phyloP scores from a whole-genome alignment of 208 protist genomes.

The Acanthamoeba culbertsoni region DNA sequence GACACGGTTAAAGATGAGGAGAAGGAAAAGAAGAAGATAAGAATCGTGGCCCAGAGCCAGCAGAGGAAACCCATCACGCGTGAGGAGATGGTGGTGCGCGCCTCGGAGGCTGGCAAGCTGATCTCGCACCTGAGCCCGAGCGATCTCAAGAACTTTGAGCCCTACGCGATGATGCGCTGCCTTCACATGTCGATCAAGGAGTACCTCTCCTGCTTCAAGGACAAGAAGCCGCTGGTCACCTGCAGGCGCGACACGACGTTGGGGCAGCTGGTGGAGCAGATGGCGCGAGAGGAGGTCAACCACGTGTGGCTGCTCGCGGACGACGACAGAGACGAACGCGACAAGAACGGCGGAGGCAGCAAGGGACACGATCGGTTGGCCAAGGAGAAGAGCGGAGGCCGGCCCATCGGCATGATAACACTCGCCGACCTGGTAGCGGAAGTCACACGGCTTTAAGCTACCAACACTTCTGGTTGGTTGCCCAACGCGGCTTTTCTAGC shows the following conservation, averaged over 20 bases:
- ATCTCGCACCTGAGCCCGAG: conserved; percentile 29
- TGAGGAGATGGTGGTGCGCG: conserved; percentile 6
- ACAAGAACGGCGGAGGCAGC: neutral
- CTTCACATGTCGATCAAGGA: conserved; percentile 51
- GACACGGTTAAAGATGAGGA: neutral
- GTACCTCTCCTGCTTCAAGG: conserved; percentile 32
- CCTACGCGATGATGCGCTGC: conserved; percentile 37
- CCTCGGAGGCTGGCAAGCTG: neutral
- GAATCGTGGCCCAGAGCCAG: neutral
- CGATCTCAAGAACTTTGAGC: conserved; percentile 34
- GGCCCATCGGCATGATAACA: conserved; percentile 32
- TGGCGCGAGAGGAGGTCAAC: conserved; percentile 32
- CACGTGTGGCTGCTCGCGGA: conserved; percentile 26
- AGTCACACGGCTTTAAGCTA: conserved; percentile 1
- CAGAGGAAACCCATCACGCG: neutral
- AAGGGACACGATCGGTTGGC: neutral
- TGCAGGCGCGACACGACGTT: conserved; percentile 26
- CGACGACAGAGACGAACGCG: neutral
- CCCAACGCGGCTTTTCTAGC: no score
- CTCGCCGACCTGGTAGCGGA: conserved; percentile 13
- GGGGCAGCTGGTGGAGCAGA: neutral
- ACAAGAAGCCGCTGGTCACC: conserved; percentile 38
- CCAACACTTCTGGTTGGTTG: no score
- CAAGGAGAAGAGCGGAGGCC: neutral
- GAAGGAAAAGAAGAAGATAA: neutral